Evolutionary conservation across 768 basidiomycete species (phyloP), one percentile per base, ranked within the genome.

Genomic region (Candolleomyces aberdarensis): DNA sequence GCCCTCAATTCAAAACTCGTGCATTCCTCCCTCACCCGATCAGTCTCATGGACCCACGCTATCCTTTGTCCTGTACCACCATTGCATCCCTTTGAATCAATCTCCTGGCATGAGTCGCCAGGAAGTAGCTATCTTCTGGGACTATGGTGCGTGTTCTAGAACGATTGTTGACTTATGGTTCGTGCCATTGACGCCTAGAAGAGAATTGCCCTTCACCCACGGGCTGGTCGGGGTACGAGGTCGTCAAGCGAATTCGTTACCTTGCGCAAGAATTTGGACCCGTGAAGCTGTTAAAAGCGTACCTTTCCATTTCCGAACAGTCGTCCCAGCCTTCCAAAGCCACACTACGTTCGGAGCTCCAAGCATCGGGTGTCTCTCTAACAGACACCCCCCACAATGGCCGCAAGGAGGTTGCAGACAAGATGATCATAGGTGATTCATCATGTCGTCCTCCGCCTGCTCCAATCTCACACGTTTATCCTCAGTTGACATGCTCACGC

Each of bases 401-500:
- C 14, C 66, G 69, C 20, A 70, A 69, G 49, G 71, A 69, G 17
- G 64, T 67, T 9, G 65, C 65, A n/a, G 65, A 66, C 32, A 74
- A 74, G 53, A 70, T 70, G 60, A 70, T 73, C 66, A 56, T 74
- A 5, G 69, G 72, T 71, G 41, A 39, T n/a, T n/a, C 13, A 57
- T 9, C 14, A 9, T 41, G 13, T 20, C 26, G 13, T 19, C 20
- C n/a, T 31, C 14, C 20, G 20, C 17, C 20, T 22, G 7, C 2
- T 15, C 19, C 29, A 31, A n/a, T 7, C 26, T 47, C 40, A 29
- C 9, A 29, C 3, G 7, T 19, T 13, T 40, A 40, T 49, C 26
- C 31, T 40, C 68, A 88, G 88, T 86, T 51, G 89, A 90, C 66
- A 84, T 90, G 78, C 72, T 90, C 59, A 76, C 82, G 7, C 82